These are phyloP conservation scores for Myochromella boudieri DNA, from an alignment of 768 basidiomycete species.

Conservation along the genomic window DNA sequence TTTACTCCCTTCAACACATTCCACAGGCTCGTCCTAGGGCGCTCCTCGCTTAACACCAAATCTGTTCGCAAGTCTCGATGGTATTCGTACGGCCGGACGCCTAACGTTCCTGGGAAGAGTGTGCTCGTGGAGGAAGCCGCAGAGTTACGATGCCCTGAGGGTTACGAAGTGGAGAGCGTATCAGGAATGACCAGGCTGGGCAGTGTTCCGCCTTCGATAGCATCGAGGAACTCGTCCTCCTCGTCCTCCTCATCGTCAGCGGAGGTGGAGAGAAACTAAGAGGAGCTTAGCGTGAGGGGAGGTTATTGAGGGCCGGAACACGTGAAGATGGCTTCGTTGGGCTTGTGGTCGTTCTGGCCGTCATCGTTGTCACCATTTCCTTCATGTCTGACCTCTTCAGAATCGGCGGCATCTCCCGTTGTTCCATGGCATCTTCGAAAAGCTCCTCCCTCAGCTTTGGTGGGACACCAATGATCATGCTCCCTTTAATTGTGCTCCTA, in stretches of 20 bases:
- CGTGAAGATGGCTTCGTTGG: background rate
- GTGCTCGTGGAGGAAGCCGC: conserved; percentile 17
- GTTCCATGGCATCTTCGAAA: too few relatives aligned
- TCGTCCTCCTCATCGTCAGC: conserved; percentile 56
- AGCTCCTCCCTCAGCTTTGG: too few relatives aligned
- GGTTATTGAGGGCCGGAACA: background rate
- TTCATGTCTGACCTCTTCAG: background rate
- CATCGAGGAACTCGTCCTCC: conserved; percentile 97
- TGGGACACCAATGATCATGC: conserved; percentile 18
- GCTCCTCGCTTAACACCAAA: conserved; percentile 71
- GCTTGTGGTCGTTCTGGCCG: background rate
- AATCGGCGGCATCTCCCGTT: background rate
- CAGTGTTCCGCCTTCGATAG: conserved; percentile 80
- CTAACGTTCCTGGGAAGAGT: conserved; percentile 3
- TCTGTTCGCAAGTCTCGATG: conserved; percentile 61
- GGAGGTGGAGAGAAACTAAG: too few relatives aligned
- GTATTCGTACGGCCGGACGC: conserved; percentile 53
- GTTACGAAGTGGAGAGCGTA: conserved; percentile 48
- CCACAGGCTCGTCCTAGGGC: conserved; percentile 94
- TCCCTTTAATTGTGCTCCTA: conserved; percentile 20
- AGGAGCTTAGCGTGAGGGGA: too few relatives aligned
- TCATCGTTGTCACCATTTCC: background rate
- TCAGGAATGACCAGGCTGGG: conserved; percentile 75
- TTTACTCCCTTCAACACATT: conserved; percentile 90
- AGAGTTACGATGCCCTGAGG: too few relatives aligned